Evolutionary conservation across 1,284 basidiomycete species (phyloP), one percentile per base, ranked within the genome.

Genomic region (Trametes hirsuta): DNA sequence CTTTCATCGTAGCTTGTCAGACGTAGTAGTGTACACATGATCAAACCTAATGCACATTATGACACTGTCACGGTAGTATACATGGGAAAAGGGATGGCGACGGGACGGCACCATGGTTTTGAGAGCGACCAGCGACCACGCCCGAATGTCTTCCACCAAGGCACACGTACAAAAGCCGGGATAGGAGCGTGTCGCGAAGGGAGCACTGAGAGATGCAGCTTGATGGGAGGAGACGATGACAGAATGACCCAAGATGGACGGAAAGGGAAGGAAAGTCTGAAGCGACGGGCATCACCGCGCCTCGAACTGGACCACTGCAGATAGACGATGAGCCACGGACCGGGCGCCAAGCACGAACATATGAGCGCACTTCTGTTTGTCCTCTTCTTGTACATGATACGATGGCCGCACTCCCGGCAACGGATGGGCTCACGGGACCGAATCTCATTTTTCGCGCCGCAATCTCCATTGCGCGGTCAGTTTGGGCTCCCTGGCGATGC

Each of bases 371-470:
- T 97, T 81, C 94, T 83, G 74, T 88, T 94, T 21, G 96, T 98
- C 69, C 97, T 81, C 77, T 97, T 97, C 81, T 99, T 99, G 81
- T 98, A 98, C 94, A 99, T 97, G 75, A 99, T 96, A 65, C 97
- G 88, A 76, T 98, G 97, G 2, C 97, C 97, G 72, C 97, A 99
- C 75, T 98, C 95, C 69, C 93, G 85, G 79, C 97, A 99, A 58
- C 97, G 90, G 69, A 98, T 97, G 47, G 95, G 94, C 75, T 99
- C 97, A 62, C 93, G 81, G n/a, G 93, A 82, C 75, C 90, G 91
- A 75, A 98, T 96, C 71, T 93, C 88, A 74, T 97, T 98, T 78
- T 93, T 92, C 3, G 91, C 91, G 59, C 94, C 93, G 75, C 97
- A 98, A 76, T 98, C 96, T 97, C 65, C 34, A 46, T 18, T 8